These are phyloP conservation scores for Rhizopogon salebrosus DNA, from an alignment of 768 basidiomycete species.

Conservation along the genomic window DNA sequence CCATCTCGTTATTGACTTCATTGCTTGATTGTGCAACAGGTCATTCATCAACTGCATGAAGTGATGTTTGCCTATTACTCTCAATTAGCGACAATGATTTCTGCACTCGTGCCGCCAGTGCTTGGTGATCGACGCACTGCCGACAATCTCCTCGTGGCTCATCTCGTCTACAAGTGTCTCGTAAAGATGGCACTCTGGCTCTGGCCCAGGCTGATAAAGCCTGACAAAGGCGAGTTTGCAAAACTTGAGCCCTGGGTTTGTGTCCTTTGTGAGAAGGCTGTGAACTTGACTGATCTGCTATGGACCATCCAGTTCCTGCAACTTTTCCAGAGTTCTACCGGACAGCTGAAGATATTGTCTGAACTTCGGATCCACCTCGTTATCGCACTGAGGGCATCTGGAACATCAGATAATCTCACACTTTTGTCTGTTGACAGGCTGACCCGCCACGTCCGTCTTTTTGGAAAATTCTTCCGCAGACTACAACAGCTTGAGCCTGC, in stretches of 20 bases:
- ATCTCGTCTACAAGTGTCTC: slow-evolving; percentile 73
- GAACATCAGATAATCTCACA: slow-evolving; percentile 30
- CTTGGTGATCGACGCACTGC: slow-evolving; percentile 33
- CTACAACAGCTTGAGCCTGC: slow-evolving; percentile 56
- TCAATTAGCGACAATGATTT: slow-evolving; percentile 36
- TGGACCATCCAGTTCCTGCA: slow-evolving; percentile 44
- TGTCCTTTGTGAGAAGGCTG: slow-evolving; percentile 2
- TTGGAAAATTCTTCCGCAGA: slow-evolving; percentile 79
- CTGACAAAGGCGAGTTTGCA: slow-evolving; percentile 36
- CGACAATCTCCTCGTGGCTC: slow-evolving; percentile 50
- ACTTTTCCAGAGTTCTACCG: slow-evolving; percentile 55
- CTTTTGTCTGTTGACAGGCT: slow-evolving; percentile 49
- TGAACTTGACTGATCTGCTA: not conserved
- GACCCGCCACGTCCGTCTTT: slow-evolving; percentile 62
- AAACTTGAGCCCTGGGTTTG: slow-evolving; percentile 52
- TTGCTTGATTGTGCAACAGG: slow-evolving; percentile 8
- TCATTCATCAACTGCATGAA: slow-evolving; percentile 35
- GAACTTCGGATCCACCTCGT: slow-evolving; percentile 54
- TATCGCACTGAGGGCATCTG: slow-evolving; percentile 33
- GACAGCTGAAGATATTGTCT: slow-evolving; percentile 50
- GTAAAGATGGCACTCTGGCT: slow-evolving; percentile 67
- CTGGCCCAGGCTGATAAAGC: slow-evolving; percentile 49
- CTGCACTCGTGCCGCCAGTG: slow-evolving; percentile 27
- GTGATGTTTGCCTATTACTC: slow-evolving; percentile 61
- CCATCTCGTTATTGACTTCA: not conserved